Conservation (phyloP, 352 stramenopile genomes). For the Globisporangium cystogenes region DNA sequence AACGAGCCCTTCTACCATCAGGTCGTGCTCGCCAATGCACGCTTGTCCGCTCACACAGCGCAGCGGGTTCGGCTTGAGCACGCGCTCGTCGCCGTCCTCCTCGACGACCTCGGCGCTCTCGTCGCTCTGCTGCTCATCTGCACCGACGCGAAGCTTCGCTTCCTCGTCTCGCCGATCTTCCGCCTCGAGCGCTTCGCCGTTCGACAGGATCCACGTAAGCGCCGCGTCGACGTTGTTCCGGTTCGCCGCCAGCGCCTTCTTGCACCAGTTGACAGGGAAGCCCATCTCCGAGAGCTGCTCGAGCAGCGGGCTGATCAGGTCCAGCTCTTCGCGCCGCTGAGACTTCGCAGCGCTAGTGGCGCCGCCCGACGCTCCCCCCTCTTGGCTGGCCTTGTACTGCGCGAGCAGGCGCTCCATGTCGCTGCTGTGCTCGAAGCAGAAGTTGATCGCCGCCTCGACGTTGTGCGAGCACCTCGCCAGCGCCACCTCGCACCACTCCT, state of each 20-base stretch:
- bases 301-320: conserved; percentile 65
- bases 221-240: conserved; percentile 89
- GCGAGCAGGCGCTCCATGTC: conserved; percentile 88
- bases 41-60: conserved; percentile 81
- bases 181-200: conserved; percentile 83
- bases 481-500: conserved; percentile 90
- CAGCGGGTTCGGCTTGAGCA: conserved; percentile 69
- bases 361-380: conserved; percentile 13
- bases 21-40: conserved; percentile 76
- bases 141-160: conserved; percentile 33
- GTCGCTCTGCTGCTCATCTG: conserved; percentile 23
- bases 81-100: conserved; percentile 33
- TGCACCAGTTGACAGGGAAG: conserved; percentile 91
- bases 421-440: conserved; percentile 90
- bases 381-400: conserved; percentile 62
- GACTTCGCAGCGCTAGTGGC: conserved; percentile 17
- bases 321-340: conserved; percentile 42
- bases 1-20: conserved; percentile 83
- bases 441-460: conserved; percentile 89
- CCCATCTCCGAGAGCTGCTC: conserved; percentile 91
- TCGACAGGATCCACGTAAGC: conserved; percentile 91
- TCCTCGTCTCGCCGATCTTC: conserved; percentile 87
- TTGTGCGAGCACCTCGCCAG: conserved; percentile 83
- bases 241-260: conserved; percentile 85
- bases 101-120: conserved; percentile 9